Base-by-base conservation (phyloP, 768 basidiomycete species). In the Leucocoprinus sp. region DNA sequence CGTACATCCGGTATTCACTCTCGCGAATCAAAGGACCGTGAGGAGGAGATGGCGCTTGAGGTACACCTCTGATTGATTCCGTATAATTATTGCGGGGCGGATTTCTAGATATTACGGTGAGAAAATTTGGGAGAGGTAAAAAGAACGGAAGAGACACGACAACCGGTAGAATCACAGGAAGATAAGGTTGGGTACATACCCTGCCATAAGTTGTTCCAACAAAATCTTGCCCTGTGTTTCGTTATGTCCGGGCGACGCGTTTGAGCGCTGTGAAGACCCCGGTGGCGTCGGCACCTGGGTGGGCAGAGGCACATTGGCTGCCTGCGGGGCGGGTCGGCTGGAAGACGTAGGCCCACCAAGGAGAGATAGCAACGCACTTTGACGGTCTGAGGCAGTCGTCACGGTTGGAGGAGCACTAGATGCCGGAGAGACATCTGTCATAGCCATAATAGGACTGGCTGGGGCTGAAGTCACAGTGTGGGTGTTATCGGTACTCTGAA, bases 201-300 rank as follows among this genome's bases (percentile, higher is more conserved):
- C 82, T 46, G 79, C 70, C 80, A 91, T 85, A 49, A 91, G 67
- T 58, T 88, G 84, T 53, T 91, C 87, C 50, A 91, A 64, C 53
- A 90, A 60, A 50, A 80, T 69, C 64, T 88, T 86, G 46, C 46
- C 46, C 47, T 85, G 83, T 0, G 75, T 62, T 50, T 86, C 82
- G 54, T 72, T 77, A 48, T 72, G 75, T 9, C 74, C 66, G 3
- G 78, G 74, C 18, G 78, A 76, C 45, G 76, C 67, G 43, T 70
- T 70, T 11, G 80, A 68, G 56, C 78, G 63, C 51, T 73, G 69
- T 14, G 75, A 72, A 8, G 78, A 76, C 1, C 75, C 72, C 19
- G 84, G 85, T 8, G 84, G 84, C 0, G 82, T 81, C 9, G 83
- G 82, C 33, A 82, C 67, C 57, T 84, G 83, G 54, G 47, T 34